Base-by-base conservation (phyloP, 306 rosid genomes). In the Vicia sativa region DNA sequence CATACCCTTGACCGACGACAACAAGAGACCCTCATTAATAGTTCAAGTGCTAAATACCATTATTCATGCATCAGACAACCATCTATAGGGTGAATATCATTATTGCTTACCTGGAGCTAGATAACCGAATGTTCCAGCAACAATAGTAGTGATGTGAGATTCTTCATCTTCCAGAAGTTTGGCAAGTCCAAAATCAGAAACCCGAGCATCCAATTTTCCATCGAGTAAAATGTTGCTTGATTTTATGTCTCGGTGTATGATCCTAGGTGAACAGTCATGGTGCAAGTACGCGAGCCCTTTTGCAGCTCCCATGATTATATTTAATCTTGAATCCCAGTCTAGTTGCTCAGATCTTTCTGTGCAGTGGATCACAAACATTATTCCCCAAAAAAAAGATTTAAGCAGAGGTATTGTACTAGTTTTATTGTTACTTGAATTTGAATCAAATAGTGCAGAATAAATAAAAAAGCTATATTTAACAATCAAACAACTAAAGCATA, bases 121-220 rank as follows among this genome's bases (percentile, higher is more conserved):
- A 84, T 95, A 95, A 77, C 99, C 99, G 79, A 95, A 90, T 50
- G 99, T 90, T 84, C 99, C 99, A 29, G 97, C 99, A 79, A 95
- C 99, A 70, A 88, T 95, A 11, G 99, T 95, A 4, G 97, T 90
- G 62, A 88, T 95, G 74, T 95, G 99, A 55, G 99, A 82, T 82
- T 95, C 96, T 82, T 95, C 96, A 62, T 95, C 99, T 79, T 85
- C 97, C 74, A 95, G 78, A 26, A 95, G 92, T 75, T 95, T 95
- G 34, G 99, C 99, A 25, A 95, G 97, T 77, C 99, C 99, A 82
- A 95, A 95, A 72, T 95, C 99, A 74, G 99, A 95, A 65, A 95
- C 99, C 68, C 96, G 87, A 35, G 99, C 97, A 70, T 90, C 97
- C 78, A 95, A 83, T 83, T 84, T 90, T 42, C 91, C 97, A 72